Base-by-base conservation (phyloP, 2,329 filamentous ascomycete genomes). In the Xylariaceae sp. region DNA sequence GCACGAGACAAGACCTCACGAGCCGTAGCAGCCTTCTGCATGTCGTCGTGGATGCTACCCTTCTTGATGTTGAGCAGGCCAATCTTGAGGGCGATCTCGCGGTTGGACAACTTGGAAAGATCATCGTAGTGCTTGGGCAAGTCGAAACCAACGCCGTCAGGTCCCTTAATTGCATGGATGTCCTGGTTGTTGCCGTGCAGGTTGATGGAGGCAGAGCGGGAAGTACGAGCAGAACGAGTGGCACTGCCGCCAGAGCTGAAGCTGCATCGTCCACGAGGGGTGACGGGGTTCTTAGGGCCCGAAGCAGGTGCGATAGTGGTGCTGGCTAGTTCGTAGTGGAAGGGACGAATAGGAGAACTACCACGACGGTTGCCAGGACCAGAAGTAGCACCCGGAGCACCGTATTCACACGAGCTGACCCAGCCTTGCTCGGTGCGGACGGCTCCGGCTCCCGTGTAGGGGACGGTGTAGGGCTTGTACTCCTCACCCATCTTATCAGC, bases 151-250 rank as follows among this genome's bases (percentile, higher is more conserved):
- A 48, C 12, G 33, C 55, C 53, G 13, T 46, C 42, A 40, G 57
- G 55, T 12, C 79, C 0, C 69, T 78, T 1, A 57, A 68, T 42
- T 66, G 70, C 48, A 69, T 73, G 12, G 62, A 76, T n/a, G 71
- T 78, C 31, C 56, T 62, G 43, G 78, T 74, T 68, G 69, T 67
- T 4, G 76, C 79, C 55, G 70, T 75, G 2, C 55, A 76, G 17
- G 74, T 77, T 13, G 39, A 59, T 66, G 39, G 74, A 77, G 50
- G 66, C 68, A 14, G 67, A 66, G 2, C 65, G 79, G 16, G 44
- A 50, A 22, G 69, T 71, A 17, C 67, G 40, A 17, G 36, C 36
- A 39, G 13, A 39, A 19, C 40, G 40, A 14, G 28, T 28, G 22
- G 42, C 17, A n/a, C 14, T 16, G 6, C 76, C 61, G 70, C 31